A percentile compares a stretch with the other conserved stretches of the same genome.
Evolutionary conservation across 148 eudicot species (phyloP).

Genomic region (Camellia japonica): DNA sequence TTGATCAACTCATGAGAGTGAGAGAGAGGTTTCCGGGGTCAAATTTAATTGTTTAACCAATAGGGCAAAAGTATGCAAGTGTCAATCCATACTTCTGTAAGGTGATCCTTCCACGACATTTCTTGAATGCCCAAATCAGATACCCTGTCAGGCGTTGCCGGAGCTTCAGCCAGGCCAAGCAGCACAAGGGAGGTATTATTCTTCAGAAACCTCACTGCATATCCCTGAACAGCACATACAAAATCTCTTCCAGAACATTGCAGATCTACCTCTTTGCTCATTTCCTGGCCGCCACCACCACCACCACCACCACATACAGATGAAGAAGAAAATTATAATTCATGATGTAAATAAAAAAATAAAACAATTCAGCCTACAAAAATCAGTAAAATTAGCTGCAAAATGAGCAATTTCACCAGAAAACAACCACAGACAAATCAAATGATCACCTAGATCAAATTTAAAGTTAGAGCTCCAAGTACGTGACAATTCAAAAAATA

Average conservation of each 20-base stretch:
- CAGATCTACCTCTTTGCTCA: slow-evolving; percentile 38
- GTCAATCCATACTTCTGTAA: slow-evolving; percentile 59
- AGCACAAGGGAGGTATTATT: slow-evolving; percentile 33
- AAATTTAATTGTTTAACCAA: not conserved
- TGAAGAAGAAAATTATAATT: not conserved
- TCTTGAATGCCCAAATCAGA: slow-evolving; percentile 41
- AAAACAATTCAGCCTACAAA: not conserved
- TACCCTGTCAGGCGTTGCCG: slow-evolving; percentile 39
- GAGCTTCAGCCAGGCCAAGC: slow-evolving; percentile 37
- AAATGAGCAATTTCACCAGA: slow-evolving; percentile 6
- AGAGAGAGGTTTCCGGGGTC: not conserved
- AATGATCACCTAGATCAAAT: not conserved
- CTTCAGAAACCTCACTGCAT: slow-evolving; percentile 73
- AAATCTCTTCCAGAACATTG: slow-evolving; percentile 31
- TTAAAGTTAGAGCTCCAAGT: not conserved
- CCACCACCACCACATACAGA: not conserved
- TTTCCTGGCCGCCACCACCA: slow-evolving; percentile 35
- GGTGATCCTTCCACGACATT: slow-evolving; percentile 55
- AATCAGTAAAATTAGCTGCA: not conserved
- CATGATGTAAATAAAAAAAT: not conserved
- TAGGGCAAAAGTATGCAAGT: not conserved
- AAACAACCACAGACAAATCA: not conserved
- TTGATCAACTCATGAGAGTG: not conserved
- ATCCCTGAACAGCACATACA: slow-evolving; percentile 47
- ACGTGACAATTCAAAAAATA: not conserved